Percentiles rank a stretch among this genome's conserved stretches.
These are phyloP conservation scores for Trametes sp. DNA, from an alignment of 1,284 basidiomycete genomes.

Conservation along the genomic window DNA sequence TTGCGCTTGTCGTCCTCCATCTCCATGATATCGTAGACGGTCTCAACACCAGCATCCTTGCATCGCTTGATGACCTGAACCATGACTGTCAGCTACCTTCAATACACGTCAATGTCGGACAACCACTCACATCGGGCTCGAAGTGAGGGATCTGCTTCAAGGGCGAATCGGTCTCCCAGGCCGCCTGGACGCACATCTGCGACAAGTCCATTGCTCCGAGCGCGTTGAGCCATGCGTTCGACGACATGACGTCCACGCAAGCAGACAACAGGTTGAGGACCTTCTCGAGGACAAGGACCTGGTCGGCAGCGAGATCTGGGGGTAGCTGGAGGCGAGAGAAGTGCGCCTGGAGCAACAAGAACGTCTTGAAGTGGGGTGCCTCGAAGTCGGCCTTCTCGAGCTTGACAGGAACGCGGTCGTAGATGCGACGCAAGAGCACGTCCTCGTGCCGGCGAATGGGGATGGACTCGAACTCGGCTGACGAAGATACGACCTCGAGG, in stretches of 20 bases:
- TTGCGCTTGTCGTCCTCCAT: constrained; percentile 92
- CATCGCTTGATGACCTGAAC: constrained; percentile 83
- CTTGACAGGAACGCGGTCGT: constrained; percentile 98
- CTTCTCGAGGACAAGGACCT: constrained; percentile 87
- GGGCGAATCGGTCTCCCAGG: constrained; percentile 97
- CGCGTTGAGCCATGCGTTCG: constrained; percentile 94
- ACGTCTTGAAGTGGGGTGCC: constrained; percentile 97
- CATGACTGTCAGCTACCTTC: not conserved
- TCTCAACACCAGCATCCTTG: constrained; percentile 81
- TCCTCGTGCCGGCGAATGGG: constrained; percentile 96
- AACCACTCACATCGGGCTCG: constrained; percentile 72
- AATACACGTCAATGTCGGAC: not conserved
- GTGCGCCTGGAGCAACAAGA: constrained; percentile 95
- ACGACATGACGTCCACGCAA: constrained; percentile 98
- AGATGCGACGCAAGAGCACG: constrained; percentile 82
- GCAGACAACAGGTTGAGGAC: constrained; percentile 91
- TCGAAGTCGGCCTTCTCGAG: constrained; percentile 87
- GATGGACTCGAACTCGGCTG: constrained; percentile 94
- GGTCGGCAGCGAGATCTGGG: constrained; percentile 93
- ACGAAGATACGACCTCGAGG: constrained; percentile 95
- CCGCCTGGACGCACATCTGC: constrained; percentile 99
- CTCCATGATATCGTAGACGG: constrained; percentile 97
- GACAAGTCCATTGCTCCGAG: constrained; percentile 97
- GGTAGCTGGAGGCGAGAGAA: constrained; percentile 93
- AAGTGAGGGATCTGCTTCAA: constrained; percentile 97